Evolutionary conservation across 768 basidiomycete species (phyloP), one percentile per base, ranked within the genome.

Genomic region (Thelephora ganbajun): DNA sequence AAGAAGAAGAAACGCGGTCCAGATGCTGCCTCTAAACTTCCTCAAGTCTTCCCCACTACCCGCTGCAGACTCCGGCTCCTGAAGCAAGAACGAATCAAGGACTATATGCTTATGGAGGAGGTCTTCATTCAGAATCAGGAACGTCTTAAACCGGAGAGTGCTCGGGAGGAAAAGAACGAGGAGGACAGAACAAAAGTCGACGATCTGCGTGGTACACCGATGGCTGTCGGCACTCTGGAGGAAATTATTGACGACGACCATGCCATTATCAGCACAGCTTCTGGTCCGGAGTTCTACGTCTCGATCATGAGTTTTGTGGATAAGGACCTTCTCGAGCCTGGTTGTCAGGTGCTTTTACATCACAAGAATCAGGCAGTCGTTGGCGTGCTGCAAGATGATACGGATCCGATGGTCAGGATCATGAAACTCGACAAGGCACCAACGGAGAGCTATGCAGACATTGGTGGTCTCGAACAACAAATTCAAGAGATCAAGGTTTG

Each of bases 381-480:
- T 47, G 96, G 96, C 56, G 94, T 98, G 20, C 70, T 99, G 37
- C 83, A 89, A 52, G 94, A 99, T 59, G 94, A 99, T 59, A 72
- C 83, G 11, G 89, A 99, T 60, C 96, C 96, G 3, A 77, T 96
- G 68, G 93, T 98, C 54, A 94, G 81, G 60, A 87, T 97, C 59
- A 98, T 98, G 93, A 96, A 97, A 61, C 76, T 98, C 44, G 93
- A 98, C 73, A 98, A 99, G 69, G 93, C 94, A 2, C 96, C 96
- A 1, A 96, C 92, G 16, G 96, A 98, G 66, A 94, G 90, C 56
- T 99, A 99, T 63, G 92, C 94, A 11, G 96, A 98, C 59, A 86
- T 99, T 56, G 96, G 96, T 71, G 96, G 94, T 43, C 71, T 99
- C 12, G 96, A 99, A 62, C 72, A 73, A 33, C 96, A 99, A 65